Evolutionary conservation across 2,329 filamentous ascomycete species (phyloP), one percentile per base, ranked within the genome.

Genomic region (Penicillium freii): DNA sequence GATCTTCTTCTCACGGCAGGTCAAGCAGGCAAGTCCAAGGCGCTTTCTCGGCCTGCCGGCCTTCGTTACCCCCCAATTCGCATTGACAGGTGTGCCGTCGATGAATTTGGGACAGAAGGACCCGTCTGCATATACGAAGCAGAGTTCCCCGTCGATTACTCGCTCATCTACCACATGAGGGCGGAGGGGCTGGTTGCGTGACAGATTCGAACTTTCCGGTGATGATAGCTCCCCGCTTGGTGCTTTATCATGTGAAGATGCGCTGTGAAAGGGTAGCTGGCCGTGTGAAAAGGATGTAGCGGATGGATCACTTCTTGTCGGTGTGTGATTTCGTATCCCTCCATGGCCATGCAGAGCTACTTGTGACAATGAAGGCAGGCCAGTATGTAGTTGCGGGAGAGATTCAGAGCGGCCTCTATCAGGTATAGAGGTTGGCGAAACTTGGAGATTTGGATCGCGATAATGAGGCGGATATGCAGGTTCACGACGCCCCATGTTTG

Each of bases 1-100:
- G 78, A 97, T 96, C 81, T 96, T 97, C 85, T 96, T 97, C 77
- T 96, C 92, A 50, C 92, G 85, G 73, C 92, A 97, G 13, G 91
- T 94, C 57, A 96, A 82, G 71, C 92, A 97, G n/a, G 91, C 91
- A 72, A 96, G 92, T 25, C 92, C 92, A 56, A 96, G 81, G 56
- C 92, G 84, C 78, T 97, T 97, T 64, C 92, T 85, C 47, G 92
- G 92, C 77, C 96, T 96, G 15, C 92, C 92, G 2, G 92, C 92
- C 76, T 96, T 96, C 36, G 92, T 96, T 10, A 96, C 87, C 17
- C 92, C 92, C 92, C 92, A 96, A 64, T 91, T 90, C 1, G 92
- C 90, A 71, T 96, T 96, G 51, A 96, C 91, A 0, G 82, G 82
- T 71, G 96, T 90, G 19, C 92, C 92, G 66, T 96, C 90, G 62